Evolutionary conservation across 108 stramenopile genomes (phyloP).

Genomic region (Cylindrotheca fusiformis): DNA sequence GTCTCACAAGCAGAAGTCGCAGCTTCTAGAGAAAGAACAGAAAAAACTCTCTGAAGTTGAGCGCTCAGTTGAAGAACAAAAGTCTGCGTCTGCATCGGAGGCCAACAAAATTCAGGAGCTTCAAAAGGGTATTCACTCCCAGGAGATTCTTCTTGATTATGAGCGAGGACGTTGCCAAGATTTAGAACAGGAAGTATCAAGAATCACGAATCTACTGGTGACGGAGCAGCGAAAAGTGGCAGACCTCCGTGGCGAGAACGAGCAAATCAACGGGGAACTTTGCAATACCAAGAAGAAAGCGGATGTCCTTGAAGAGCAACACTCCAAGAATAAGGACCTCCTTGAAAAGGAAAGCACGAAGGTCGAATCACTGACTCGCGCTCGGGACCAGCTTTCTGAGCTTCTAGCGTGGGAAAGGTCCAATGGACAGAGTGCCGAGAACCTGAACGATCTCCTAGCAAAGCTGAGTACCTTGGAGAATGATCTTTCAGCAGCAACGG

Average conservation of each 20-base stretch:
- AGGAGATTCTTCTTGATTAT: conserved; percentile 20
- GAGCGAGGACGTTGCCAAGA: conserved; percentile 20
- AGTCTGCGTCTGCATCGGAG: conserved; percentile 10
- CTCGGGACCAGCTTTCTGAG: conserved; percentile 28
- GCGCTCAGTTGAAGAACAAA: conserved; percentile 1
- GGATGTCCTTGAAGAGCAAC: conserved; percentile 10
- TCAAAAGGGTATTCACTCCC: conserved; percentile 7
- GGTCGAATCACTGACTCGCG: conserved; percentile 32
- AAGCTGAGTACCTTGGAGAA: conserved; percentile 8
- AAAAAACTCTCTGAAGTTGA: background rate
- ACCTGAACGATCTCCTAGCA: background rate
- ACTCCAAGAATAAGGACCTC: conserved; percentile 3
- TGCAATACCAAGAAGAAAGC: background rate
- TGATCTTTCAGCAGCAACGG: conserved; percentile 8
- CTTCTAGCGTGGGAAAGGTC: conserved; percentile 35
- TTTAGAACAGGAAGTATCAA: conserved; percentile 21
- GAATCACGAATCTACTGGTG: conserved; percentile 6
- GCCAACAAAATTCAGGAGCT: conserved; percentile 16
- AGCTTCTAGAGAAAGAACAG: conserved; percentile 19
- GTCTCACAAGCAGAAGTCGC: conserved; percentile 2
- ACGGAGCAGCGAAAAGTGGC: conserved; percentile 23
- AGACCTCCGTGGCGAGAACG: conserved; percentile 15
- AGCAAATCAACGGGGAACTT: background rate
- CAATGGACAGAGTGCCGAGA: conserved; percentile 15
- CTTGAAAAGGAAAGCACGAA: conserved; percentile 33